Evolutionary conservation across 495 filamentous ascomycete genomes (phyloP), one percentile per base, ranked within the genome.

Genomic region (Penicillium daleae): DNA sequence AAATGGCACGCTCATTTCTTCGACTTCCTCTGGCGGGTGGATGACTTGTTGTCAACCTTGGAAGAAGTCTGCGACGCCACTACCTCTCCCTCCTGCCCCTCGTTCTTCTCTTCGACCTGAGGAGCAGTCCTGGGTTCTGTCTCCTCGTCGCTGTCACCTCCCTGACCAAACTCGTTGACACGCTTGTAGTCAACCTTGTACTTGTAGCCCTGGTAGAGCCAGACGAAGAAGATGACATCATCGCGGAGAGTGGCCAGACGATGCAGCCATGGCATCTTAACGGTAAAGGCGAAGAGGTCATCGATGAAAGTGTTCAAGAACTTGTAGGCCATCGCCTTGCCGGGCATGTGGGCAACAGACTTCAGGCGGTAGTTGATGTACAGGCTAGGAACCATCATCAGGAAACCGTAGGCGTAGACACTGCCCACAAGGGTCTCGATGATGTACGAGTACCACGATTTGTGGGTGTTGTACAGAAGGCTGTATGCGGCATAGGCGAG

Each of bases 331-430:
- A 99, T 93, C 8, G 95, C 92, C 74, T 91, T 92, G 39, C 82
- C 90, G 3, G 96, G 95, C 95, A 99, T 97, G 77, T 99, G 95
- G 32, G 95, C 95, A 42, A 99, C 93, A 62, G 87, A 91, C 86
- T 98, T 95, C 65, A 99, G 85, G 8, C 94, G 85, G 80, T 99
- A 99, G 82, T 99, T 99, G 86, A 99, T 99, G 75, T 98, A 99
- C 57, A 99, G 81, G 60, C 86, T 90, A 29, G 95, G 95, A 19
- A 99, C 92, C 95, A 99, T 98, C 96, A 99, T 98, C 62, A 99
- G 77, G 81, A 99, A 99, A 8, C 95, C 95, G 69, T 99, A 99
- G 1, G 95, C 94, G 73, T 99, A 99, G 33, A 99, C 95, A 51
- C 90, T 93, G 6, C 95, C 95, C 17, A 99, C 95, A 2, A 98